A percentile compares a stretch with the other conserved stretches of the same genome.
Evolutionary conservation across 345 rosid genomes (phyloP).

Genomic region (Chamaenerion angustifolium): DNA sequence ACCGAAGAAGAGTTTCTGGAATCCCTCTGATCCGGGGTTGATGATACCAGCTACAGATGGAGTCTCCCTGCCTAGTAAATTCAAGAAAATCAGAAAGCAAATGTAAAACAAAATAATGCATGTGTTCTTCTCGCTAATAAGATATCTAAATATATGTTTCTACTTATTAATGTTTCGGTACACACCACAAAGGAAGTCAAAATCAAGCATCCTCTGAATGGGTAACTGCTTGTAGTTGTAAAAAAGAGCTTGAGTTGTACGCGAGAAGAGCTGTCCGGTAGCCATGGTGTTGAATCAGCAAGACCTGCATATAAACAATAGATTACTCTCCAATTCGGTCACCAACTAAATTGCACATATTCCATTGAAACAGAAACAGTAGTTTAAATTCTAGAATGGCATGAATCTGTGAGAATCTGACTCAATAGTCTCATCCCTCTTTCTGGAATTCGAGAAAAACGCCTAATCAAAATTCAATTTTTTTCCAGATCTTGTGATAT

Average conservation of each 20-base stretch:
- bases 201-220: conserved; percentile 97
- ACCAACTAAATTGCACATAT: not conserved
- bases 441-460: too few species aligned
- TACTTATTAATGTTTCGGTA: not conserved
- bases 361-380: not conserved
- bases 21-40: conserved; percentile 91
- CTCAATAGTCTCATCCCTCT: too few species aligned
- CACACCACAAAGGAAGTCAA: conserved; percentile 92
- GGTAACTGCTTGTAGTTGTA: conserved; percentile 97
- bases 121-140: too few species aligned
- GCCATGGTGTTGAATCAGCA: conserved; percentile 44
- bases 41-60: conserved; percentile 97
- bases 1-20: conserved; percentile 92
- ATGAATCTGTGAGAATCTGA: too few species aligned
- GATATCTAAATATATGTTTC: too few species aligned
- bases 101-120: not conserved
- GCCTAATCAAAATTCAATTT: too few species aligned
- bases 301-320: conserved; percentile 22
- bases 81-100: not conserved
- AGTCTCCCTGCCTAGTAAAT: conserved; percentile 64
- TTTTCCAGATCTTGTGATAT: too few species aligned
- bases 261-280: conserved; percentile 85
- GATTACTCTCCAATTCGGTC: not conserved
- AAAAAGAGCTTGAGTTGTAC: conserved; percentile 75
- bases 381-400: too few species aligned